A percentile compares a stretch with the other conserved stretches of the same genome.
Evolutionary conservation across 805 yeast genomes (phyloP).

Genomic region (Candida manassasensis): DNA sequence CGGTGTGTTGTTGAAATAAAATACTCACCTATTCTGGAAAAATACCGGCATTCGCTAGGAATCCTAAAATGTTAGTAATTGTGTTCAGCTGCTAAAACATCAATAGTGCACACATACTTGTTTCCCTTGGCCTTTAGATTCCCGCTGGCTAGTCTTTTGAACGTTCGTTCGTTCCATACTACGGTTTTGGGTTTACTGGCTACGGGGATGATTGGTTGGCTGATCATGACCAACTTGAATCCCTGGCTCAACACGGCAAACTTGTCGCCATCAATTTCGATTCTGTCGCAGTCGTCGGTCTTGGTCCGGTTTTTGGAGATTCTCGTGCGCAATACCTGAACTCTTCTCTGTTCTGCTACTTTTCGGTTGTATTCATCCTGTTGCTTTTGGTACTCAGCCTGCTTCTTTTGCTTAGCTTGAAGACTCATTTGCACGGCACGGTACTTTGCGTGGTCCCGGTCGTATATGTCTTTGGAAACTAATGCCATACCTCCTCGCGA

Average conservation of each 20-base stretch:
- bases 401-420: conserved; percentile 1
- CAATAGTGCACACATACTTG: conserved; percentile 1
- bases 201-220: conserved; percentile 25
- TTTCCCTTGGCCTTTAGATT: conserved; percentile 13
- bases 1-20: too few relatives aligned
- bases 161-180: conserved; percentile 29
- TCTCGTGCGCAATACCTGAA: conserved; percentile 11
- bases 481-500: conserved; percentile 5
- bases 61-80: background rate
- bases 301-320: conserved; percentile 27
- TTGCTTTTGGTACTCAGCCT: conserved; percentile 1
- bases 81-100: conserved; percentile 10
- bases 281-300: conserved; percentile 44
- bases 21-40: conserved; percentile 35
- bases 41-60: conserved; percentile 25
- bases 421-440: conserved; percentile 1
- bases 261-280: conserved; percentile 34
- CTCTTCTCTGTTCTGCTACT: conserved; percentile 1
- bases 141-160: conserved; percentile 23
- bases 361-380: background rate
- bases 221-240: conserved; percentile 22
- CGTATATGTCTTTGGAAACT: conserved; percentile 1
- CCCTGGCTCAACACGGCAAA: conserved; percentile 43
- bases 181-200: conserved; percentile 13
- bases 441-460: conserved; percentile 3